Percentiles rank a stretch among this genome's conserved stretches.
Conservation (phyloP, 1,284 basidiomycete species). For the Irpex lacteus region DNA sequence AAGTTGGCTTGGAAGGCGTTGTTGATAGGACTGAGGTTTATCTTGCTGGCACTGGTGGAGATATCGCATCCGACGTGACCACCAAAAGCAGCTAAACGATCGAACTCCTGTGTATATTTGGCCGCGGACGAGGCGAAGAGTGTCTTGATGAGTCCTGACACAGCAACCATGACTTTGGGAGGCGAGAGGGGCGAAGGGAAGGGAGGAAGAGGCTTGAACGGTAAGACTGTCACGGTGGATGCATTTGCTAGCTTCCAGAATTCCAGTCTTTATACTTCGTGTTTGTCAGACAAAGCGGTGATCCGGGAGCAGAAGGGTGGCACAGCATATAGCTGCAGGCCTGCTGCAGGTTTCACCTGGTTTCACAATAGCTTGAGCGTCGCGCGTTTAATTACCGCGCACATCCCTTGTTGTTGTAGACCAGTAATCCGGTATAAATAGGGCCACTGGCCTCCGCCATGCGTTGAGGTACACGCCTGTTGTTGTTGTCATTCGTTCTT, state of each 20-base stretch:
- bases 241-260: not conserved
- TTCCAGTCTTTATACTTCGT: not conserved
- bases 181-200: not conserved
- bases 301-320: not conserved
- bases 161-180: conserved; percentile 14
- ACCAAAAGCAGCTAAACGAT: conserved; percentile 1
- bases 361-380: not conserved
- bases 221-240: not conserved
- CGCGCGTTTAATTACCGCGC: not conserved
- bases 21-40: conserved; percentile 25
- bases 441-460: too few species aligned
- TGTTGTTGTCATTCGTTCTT: too few species aligned
- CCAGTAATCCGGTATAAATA: too few species aligned
- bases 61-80: conserved; percentile 22
- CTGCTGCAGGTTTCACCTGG: too few species aligned
- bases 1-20: conserved; percentile 21
- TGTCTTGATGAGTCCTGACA: conserved; percentile 7
- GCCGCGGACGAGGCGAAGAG: conserved; percentile 12
- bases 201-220: not conserved
- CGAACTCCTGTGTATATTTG: not conserved
- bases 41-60: conserved; percentile 14
- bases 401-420: too few species aligned
- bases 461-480: too few species aligned
- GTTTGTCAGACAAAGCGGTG: not conserved
- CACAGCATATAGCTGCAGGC: not conserved